phyloP scores from a whole-genome alignment of 106 monocot species.

The Allium fistulosum region DNA sequence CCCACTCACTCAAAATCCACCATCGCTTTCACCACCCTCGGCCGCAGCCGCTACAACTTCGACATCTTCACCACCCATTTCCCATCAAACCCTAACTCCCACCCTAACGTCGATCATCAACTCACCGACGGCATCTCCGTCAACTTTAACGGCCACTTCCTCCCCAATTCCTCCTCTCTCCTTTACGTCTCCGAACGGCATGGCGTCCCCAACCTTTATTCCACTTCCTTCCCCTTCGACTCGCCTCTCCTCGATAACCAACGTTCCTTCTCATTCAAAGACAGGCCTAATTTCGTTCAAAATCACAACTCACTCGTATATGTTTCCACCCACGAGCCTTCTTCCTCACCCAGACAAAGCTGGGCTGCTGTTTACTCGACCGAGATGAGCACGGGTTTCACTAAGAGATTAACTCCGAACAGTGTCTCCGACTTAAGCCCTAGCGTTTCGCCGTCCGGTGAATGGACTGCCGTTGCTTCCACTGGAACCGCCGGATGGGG shows the following conservation, averaged over 20 bases:
- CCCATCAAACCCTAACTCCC: not conserved
- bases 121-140: slow-evolving; percentile 87
- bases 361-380: slow-evolving; percentile 90
- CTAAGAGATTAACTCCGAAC: slow-evolving; percentile 53
- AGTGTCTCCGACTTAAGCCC: slow-evolving; percentile 77
- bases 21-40: slow-evolving; percentile 76
- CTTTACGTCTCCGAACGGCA: slow-evolving; percentile 70
- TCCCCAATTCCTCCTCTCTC: slow-evolving; percentile 20
- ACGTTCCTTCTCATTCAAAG: slow-evolving; percentile 39
- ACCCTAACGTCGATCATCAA: slow-evolving; percentile 19
- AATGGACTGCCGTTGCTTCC: slow-evolving; percentile 86
- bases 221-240: slow-evolving; percentile 19
- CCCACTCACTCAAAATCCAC: slow-evolving; percentile 1
- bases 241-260: not conserved
- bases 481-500: slow-evolving; percentile 33
- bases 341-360: slow-evolving; percentile 40
- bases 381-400: slow-evolving; percentile 35
- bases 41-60: slow-evolving; percentile 80
- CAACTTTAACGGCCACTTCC: slow-evolving; percentile 94
- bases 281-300: slow-evolving; percentile 58
- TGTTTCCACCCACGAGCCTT: slow-evolving; percentile 64
- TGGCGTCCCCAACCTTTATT: slow-evolving; percentile 48
- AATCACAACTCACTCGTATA: slow-evolving; percentile 36
- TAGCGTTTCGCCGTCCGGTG: slow-evolving; percentile 73
- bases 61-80: slow-evolving; percentile 49